Conservation (phyloP, 306 rosid species). For the Prunus dulcis region DNA sequence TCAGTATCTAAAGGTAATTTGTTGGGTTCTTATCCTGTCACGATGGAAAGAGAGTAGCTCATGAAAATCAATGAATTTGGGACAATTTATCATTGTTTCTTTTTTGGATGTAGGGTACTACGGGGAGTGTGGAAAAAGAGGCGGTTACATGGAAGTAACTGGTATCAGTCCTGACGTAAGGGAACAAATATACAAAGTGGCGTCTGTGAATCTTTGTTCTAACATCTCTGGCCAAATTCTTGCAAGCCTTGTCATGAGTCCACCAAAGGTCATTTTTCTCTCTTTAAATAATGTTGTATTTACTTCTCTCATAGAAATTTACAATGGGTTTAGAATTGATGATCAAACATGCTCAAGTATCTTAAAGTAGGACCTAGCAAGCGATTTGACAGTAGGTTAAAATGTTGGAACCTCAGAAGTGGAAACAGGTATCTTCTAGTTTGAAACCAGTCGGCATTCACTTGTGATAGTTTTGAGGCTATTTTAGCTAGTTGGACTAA, state of each 20-base stretch:
- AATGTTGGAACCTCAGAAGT: not conserved
- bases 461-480: not conserved
- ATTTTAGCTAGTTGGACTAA: not conserved
- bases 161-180: constrained; percentile 75
- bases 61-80: not conserved
- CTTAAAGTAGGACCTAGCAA: not conserved
- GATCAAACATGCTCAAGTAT: not conserved
- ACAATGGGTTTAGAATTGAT: not conserved
- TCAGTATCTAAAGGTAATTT: constrained; percentile 85
- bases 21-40: not conserved
- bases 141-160: constrained; percentile 94
- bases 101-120: constrained; percentile 52
- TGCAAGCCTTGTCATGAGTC: constrained; percentile 89
- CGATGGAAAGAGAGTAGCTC: not conserved
- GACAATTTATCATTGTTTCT: constrained; percentile 7
- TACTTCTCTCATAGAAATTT: not conserved
- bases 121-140: constrained; percentile 94
- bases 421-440: not conserved
- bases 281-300: not conserved
- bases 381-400: not conserved
- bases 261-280: constrained; percentile 68
- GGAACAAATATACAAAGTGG: constrained; percentile 84
- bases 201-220: constrained; percentile 90
- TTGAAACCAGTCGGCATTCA: not conserved
- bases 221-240: constrained; percentile 89